Evolutionary conservation across 1,139 yeast species (phyloP).

Genomic region (Groenewaldozyma auringiensis): DNA sequence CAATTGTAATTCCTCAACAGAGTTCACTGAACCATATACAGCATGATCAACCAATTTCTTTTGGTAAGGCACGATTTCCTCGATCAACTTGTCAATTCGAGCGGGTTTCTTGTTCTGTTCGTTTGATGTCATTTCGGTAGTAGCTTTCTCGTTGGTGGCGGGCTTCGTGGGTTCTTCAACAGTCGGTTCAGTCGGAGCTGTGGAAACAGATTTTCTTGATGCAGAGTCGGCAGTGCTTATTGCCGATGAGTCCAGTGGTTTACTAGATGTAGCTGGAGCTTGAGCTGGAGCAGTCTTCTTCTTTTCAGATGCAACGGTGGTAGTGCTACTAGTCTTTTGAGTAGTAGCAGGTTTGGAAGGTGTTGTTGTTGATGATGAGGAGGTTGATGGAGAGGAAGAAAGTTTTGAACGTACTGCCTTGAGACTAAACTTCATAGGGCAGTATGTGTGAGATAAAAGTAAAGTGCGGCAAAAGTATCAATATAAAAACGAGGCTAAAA

Average conservation of each 20-base stretch:
- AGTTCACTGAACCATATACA: constrained; percentile 16
- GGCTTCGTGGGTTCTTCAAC: neutral
- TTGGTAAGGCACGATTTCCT: constrained; percentile 17
- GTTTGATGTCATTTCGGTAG: neutral
- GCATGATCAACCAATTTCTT: constrained; percentile 16
- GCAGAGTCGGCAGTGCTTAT: neutral
- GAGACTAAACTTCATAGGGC: constrained; percentile 1
- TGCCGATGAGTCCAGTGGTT: neutral
- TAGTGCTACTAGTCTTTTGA: neutral
- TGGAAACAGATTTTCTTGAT: neutral
- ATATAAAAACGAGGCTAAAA: neutral
- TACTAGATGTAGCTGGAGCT: neutral
- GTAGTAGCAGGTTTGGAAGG: neutral
- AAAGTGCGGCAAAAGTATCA: neutral
- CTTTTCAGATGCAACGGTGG: no score
- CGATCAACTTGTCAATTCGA: constrained; percentile 14
- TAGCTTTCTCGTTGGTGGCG: neutral
- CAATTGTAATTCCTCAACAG: constrained; percentile 14
- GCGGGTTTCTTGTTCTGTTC: constrained; percentile 7
- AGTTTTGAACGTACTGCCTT: neutral
- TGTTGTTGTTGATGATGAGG: no score
- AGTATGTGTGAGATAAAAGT: neutral
- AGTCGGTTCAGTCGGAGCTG: neutral
- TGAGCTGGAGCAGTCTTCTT: neutral
- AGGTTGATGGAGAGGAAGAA: neutral